These are phyloP conservation scores for Neopestalotiopsis sp. DNA, from an alignment of 2,329 filamentous ascomycete genomes.

Conservation along the genomic window DNA sequence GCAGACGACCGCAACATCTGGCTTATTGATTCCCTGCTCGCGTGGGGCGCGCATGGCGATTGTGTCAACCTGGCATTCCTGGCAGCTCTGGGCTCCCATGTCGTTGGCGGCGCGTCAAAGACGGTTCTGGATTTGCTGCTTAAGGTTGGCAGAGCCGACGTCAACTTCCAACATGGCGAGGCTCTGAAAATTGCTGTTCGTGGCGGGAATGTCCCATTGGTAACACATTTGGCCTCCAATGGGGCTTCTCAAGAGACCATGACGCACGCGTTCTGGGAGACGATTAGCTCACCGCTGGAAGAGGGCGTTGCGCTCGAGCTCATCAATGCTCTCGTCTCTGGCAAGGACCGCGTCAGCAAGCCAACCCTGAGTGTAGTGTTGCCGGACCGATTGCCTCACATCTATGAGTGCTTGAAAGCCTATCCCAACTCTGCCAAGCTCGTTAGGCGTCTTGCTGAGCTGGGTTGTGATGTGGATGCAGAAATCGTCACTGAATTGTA, in stretches of 20 bases:
- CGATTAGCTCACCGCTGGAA: neutral
- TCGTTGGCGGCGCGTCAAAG: neutral
- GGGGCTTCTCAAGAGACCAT: neutral
- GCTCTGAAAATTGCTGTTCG: neutral
- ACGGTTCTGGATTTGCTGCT: neutral
- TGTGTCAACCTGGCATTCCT: neutral
- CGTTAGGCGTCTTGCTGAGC: neutral
- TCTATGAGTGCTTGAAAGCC: neutral
- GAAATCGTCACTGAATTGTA: conserved; percentile 1
- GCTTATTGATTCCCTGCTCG: conserved; percentile 1
- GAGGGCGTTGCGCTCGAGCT: neutral
- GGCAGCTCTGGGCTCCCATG: neutral
- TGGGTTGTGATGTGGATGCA: conserved; percentile 10
- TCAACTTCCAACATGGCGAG: neutral
- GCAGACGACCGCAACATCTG: conserved; percentile 1
- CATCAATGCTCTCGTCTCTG: neutral
- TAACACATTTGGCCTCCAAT: neutral
- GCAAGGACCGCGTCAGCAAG: neutral
- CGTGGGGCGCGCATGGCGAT: conserved; percentile 1
- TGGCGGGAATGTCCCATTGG: neutral
- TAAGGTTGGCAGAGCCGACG: neutral
- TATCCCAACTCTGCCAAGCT: conserved; percentile 15
- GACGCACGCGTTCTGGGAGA: neutral
- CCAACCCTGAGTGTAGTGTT: neutral
- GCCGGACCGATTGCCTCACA: neutral